These are phyloP conservation scores for Pyricularia sp. DNA, from an alignment of 2,329 filamentous ascomycete genomes.

Conservation along the genomic window DNA sequence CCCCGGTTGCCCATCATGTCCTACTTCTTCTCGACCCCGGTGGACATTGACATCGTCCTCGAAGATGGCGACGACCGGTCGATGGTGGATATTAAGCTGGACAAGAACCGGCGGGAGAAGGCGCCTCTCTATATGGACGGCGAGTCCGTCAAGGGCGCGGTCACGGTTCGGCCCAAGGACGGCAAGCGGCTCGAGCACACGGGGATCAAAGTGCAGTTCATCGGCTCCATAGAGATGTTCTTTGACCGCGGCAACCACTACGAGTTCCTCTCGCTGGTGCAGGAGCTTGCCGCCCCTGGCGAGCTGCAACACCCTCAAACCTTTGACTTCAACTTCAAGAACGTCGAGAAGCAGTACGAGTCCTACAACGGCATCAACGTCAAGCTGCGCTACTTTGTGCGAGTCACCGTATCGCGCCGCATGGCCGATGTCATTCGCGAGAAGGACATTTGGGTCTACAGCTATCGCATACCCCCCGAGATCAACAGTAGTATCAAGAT, in stretches of 20 bases:
- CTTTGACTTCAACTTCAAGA: slow-evolving; percentile 99
- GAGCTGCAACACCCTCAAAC: slow-evolving; percentile 98
- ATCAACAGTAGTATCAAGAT: slow-evolving; percentile 99
- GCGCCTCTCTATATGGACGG: slow-evolving; percentile 96
- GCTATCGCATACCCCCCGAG: slow-evolving; percentile 94
- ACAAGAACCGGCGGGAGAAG: slow-evolving; percentile 96
- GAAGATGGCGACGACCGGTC: slow-evolving; percentile 89
- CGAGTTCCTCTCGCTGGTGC: slow-evolving; percentile 94
- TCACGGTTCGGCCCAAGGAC: slow-evolving; percentile 94
- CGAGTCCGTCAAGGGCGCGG: slow-evolving; percentile 92
- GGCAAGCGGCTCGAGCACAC: slow-evolving; percentile 97
- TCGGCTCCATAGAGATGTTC: slow-evolving; percentile 99
- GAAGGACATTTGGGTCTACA: slow-evolving; percentile 99
- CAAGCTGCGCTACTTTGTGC: slow-evolving; percentile 95
- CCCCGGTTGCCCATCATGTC: slow-evolving; percentile 53
- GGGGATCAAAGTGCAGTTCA: slow-evolving; percentile 99
- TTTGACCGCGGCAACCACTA: slow-evolving; percentile 99
- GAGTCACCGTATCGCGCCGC: slow-evolving; percentile 88
- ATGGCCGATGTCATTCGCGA: slow-evolving; percentile 98
- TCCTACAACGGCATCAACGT: slow-evolving; percentile 99
- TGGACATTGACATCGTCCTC: slow-evolving; percentile 98
- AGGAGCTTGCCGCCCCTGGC: slow-evolving; percentile 92
- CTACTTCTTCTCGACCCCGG: slow-evolving; percentile 95
- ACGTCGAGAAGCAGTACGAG: slow-evolving; percentile 99
- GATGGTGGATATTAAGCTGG: slow-evolving; percentile 95